Base-by-base conservation (phyloP, 1,139 yeast genomes). In the Yamadazyma epiphylla region DNA sequence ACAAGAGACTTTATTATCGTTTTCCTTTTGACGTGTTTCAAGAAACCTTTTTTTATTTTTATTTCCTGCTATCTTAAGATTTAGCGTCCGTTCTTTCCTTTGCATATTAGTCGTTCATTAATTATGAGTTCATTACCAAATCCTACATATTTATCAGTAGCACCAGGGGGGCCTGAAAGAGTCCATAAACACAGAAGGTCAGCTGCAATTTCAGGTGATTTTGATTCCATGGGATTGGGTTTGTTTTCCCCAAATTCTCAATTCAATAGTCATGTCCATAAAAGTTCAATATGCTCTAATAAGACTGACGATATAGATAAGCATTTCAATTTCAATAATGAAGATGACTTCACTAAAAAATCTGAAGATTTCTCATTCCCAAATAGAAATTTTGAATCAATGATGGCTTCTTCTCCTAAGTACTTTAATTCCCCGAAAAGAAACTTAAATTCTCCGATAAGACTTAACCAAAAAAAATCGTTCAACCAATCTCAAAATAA, bases 151-250 rank as follows among this genome's bases (percentile, higher is more conserved):
- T 53, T 56, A 20, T 37, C 45, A 1, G 31, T 30, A 5, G 35
- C 27, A 5, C 33, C 39, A n/a, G 19, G 14, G 19, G 29, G 26
- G 13, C 13, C 24, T 17, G 43, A 62, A 44, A 62, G 75, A 40
- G 70, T 74, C 2, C 88, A 80, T 51, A 66, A 79, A 27, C 88
- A 80, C 43, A 69, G 79, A 44, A 58, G 89, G 28, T 80, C 87
- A 0, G 82, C 83, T 15, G 87, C 87, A 0, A 77, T 80, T 10
- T 77, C 85, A 3, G 87, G 87, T 0, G 88, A 80, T 48, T 80
- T 80, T 48, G 88, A 80, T 45, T 49, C 56, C 5, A 48, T 58
- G 41, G 72, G 71, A 2, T 44, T 63, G 26, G 71, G 71, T 1
- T 41, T 66, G 16, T 62, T 62, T 35, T 56, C 63, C 19, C 56